phyloP scores from a whole-genome alignment of 129 eudicot genomes.

The Tanacetum coccineum region DNA sequence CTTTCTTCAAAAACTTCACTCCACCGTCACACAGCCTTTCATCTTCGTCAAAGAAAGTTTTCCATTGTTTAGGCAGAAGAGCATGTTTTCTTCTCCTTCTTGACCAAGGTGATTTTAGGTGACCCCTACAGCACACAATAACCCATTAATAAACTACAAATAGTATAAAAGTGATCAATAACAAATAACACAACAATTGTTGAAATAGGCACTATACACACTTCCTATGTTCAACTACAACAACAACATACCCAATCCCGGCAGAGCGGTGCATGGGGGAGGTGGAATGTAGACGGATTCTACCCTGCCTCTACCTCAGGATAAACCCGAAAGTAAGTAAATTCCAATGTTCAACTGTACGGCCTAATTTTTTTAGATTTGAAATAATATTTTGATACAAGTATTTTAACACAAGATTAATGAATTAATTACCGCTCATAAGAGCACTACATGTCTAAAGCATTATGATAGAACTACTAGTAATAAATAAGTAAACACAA shows the following conservation, averaged over 20 bases:
- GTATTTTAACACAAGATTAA: neutral
- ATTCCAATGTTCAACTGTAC: neutral
- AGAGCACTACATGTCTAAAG: slow-evolving; percentile 1
- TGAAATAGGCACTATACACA: neutral
- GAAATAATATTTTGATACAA: neutral
- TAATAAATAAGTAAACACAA: neutral
- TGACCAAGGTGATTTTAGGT: slow-evolving; percentile 82
- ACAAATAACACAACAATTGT: neutral
- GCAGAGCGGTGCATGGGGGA: no score
- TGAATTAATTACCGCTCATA: neutral
- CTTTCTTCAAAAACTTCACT: slow-evolving; percentile 79
- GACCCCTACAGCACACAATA: slow-evolving; percentile 42
- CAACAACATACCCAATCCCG: no score
- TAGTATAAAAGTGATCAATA: neutral
- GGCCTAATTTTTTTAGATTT: neutral
- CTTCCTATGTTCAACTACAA: neutral
- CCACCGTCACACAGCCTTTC: slow-evolving; percentile 71
- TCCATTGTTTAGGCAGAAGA: slow-evolving; percentile 72
- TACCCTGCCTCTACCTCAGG: no score
- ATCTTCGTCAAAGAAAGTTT: slow-evolving; percentile 52
- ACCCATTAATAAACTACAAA: slow-evolving; percentile 18
- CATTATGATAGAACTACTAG: neutral
- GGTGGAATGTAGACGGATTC: no score
- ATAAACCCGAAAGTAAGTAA: no score
- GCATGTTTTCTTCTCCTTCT: slow-evolving; percentile 72